A percentile compares a stretch with the other conserved stretches of the same genome.
These are phyloP conservation scores for Cercospora nicotianae DNA, from an alignment of 2,329 filamentous ascomycete genomes.

Conservation along the genomic window DNA sequence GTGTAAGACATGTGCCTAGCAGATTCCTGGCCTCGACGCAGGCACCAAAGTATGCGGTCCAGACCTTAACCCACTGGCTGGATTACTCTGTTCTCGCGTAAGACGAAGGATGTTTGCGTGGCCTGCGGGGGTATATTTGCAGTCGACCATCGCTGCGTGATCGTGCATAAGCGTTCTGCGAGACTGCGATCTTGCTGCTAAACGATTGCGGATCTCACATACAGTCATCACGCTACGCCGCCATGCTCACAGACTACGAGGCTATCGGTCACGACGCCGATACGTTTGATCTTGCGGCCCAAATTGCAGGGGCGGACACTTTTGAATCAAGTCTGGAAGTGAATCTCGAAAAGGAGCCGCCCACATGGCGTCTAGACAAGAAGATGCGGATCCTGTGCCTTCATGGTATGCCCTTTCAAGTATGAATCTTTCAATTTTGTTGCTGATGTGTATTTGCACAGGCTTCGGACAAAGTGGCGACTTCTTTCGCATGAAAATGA, in stretches of 20 bases:
- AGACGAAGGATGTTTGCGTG: background rate
- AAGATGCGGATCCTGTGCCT: slow-evolving; percentile 16
- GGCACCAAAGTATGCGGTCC: slow-evolving; percentile 3
- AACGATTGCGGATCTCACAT: background rate
- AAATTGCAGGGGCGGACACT: slow-evolving; percentile 13
- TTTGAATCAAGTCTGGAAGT: slow-evolving; percentile 17
- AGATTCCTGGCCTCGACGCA: background rate
- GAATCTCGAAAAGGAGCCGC: slow-evolving; percentile 12
- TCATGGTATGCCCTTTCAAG: slow-evolving; percentile 10
- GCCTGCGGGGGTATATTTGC: slow-evolving; percentile 2
- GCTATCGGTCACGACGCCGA: slow-evolving; percentile 15
- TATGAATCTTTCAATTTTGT: background rate
- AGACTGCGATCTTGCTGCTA: background rate
- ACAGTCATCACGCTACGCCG: background rate
- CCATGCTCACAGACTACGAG: slow-evolving; percentile 19
- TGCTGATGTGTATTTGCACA: background rate
- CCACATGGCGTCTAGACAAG: slow-evolving; percentile 3
- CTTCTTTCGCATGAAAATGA: slow-evolving; percentile 25
- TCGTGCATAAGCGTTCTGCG: background rate
- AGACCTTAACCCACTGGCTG: background rate
- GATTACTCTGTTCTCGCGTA: background rate
- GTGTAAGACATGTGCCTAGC: background rate
- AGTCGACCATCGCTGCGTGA: background rate
- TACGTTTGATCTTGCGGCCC: slow-evolving; percentile 10
- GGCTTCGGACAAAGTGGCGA: slow-evolving; percentile 26